Conservation (phyloP, 2,329 filamentous ascomycete genomes). For the Metarhizium robertsii region DNA sequence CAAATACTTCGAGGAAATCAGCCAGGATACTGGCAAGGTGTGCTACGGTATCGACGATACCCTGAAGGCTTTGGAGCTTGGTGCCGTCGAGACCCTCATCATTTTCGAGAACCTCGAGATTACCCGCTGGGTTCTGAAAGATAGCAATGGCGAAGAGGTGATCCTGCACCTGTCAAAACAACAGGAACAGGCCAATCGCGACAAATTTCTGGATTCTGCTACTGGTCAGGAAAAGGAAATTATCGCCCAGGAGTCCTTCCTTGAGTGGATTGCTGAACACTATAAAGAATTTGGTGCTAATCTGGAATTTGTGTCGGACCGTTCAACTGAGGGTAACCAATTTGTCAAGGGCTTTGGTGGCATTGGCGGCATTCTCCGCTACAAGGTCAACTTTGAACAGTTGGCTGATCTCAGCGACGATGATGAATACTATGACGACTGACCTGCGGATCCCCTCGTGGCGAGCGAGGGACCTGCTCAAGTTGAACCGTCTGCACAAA, state of each 20-base stretch:
- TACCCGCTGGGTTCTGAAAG: conserved; percentile 83
- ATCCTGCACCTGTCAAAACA: conserved; percentile 82
- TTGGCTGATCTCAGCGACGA: conserved; percentile 87
- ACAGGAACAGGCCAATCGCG: conserved; percentile 60
- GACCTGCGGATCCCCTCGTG: conserved; percentile 83
- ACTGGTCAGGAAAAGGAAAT: conserved; percentile 98
- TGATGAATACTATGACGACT: conserved; percentile 93
- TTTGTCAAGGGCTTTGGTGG: conserved; percentile 99
- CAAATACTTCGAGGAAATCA: conserved; percentile 98
- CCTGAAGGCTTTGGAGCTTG: conserved; percentile 89
- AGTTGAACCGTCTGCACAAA: conserved; percentile 39
- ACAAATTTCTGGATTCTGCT: conserved; percentile 88
- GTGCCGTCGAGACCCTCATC: conserved; percentile 88
- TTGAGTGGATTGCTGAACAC: conserved; percentile 99
- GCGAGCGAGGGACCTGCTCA: conserved; percentile 74
- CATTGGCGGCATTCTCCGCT: conserved; percentile 92
- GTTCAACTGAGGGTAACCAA: conserved; percentile 96
- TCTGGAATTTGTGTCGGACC: conserved; percentile 94
- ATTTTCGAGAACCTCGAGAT: conserved; percentile 97
- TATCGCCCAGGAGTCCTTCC: conserved; percentile 76
- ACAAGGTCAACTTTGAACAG: conserved; percentile 99
- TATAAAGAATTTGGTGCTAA: conserved; percentile 96
- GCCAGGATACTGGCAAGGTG: conserved; percentile 90
- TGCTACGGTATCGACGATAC: conserved; percentile 99
- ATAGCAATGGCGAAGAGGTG: conserved; percentile 60